These are phyloP conservation scores for Paramecium sexaurelia DNA, from an alignment of 73 alveolate genomes.

Conservation along the genomic window DNA sequence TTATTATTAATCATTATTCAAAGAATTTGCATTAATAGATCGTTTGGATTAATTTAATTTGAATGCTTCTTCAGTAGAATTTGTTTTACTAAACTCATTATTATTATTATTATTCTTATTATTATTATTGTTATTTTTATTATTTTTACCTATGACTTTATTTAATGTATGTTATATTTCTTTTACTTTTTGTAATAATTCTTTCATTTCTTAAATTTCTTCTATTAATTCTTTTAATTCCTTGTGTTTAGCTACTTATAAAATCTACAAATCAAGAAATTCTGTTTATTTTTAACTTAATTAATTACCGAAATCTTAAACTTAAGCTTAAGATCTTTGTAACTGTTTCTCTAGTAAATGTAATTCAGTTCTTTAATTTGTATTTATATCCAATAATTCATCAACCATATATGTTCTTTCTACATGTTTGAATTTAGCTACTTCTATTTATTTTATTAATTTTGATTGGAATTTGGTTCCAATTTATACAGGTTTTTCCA, in stretches of 20 bases:
- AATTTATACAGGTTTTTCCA: conserved; percentile 14
- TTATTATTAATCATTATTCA: not conserved
- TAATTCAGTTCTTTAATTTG: not conserved
- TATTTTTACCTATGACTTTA: not conserved
- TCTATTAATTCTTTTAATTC: not conserved
- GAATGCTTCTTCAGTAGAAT: conserved; percentile 39
- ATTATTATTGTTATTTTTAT: not conserved
- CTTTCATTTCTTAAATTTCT: not conserved
- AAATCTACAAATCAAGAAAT: not conserved
- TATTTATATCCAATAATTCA: not conserved
- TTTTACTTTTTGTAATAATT: not conserved
- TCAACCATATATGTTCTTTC: conserved; percentile 51
- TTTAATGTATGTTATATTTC: not conserved
- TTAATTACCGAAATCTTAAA: conserved; percentile 33
- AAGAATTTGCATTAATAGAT: not conserved
- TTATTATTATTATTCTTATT: not conserved
- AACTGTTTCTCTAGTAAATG: not conserved
- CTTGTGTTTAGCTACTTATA: not conserved
- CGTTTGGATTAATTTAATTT: not conserved
- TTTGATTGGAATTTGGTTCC: not conserved
- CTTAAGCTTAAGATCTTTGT: conserved; percentile 38
- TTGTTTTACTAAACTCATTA: not conserved
- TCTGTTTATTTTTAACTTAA: not conserved
- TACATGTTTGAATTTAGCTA: not conserved
- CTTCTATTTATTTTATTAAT: conserved; percentile 7